Percentiles rank a stretch among this genome's conserved stretches.
phyloP scores from a whole-genome alignment of 768 basidiomycete genomes.

The Auriscalpium vulgare region DNA sequence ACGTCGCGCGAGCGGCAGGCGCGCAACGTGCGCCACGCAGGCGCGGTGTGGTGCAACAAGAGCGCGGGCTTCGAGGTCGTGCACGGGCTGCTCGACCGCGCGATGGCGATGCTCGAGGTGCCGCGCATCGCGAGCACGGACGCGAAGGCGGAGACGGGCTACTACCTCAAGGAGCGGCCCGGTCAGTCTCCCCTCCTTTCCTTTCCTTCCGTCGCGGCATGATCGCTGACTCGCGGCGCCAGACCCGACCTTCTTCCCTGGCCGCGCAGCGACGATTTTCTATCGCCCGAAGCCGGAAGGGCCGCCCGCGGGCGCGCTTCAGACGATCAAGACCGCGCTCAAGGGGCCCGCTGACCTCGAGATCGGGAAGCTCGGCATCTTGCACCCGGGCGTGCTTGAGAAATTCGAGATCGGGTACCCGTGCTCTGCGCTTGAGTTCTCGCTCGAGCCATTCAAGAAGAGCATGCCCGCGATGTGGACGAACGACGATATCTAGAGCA shows the following conservation, averaged over 20 bases:
- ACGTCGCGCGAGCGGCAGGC: constrained; percentile 67
- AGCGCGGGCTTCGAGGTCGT: constrained; percentile 95
- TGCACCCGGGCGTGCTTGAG: constrained; percentile 86
- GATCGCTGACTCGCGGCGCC: constrained; percentile 4
- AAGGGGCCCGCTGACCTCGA: constrained; percentile 46
- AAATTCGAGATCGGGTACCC: constrained; percentile 94
- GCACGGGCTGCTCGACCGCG: constrained; percentile 88
- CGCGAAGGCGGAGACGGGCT: constrained; percentile 58
- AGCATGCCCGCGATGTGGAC: constrained; percentile 51
- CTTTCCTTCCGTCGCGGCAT: neutral
- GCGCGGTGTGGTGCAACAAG: constrained; percentile 93
- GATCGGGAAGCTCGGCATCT: constrained; percentile 86
- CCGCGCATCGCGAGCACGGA: constrained; percentile 62
- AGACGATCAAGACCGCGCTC: constrained; percentile 38
- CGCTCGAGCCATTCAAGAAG: constrained; percentile 90
- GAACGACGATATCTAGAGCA: constrained; percentile 30
- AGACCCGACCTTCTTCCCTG: constrained; percentile 95
- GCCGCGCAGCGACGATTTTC: constrained; percentile 86
- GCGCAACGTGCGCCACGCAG: constrained; percentile 81
- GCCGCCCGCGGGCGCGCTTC: constrained; percentile 17
- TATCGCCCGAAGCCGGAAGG: constrained; percentile 55
- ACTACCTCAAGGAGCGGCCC: constrained; percentile 82
- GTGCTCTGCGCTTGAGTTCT: constrained; percentile 92
- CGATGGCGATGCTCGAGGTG: constrained; percentile 95
- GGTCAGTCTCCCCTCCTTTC: constrained; percentile 36